These are phyloP conservation scores for Coemansia sp. DNA, from an alignment of 192 early-diverging fungal genomes.

Conservation along the genomic window DNA sequence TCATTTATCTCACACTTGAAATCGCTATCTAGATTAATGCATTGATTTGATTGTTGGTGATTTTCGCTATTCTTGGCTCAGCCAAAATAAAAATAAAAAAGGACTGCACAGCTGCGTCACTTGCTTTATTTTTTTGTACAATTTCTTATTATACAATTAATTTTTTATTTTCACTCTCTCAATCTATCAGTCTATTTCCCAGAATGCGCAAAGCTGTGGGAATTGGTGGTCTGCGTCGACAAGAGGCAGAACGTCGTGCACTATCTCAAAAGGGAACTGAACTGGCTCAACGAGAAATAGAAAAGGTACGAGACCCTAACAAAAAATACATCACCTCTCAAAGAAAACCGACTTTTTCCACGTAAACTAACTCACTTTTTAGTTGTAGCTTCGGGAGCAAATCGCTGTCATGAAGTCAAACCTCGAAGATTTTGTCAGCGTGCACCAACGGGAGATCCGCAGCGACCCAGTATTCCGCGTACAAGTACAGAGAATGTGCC, in stretches of 20 bases:
- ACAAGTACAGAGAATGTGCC: constrained; percentile 94
- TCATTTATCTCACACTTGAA: background rate
- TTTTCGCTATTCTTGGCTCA: background rate
- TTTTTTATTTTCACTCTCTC: background rate
- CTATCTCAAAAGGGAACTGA: constrained; percentile 50
- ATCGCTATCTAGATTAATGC: background rate
- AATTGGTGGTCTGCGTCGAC: constrained; percentile 60
- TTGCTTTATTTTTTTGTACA: background rate
- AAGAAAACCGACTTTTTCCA: background rate
- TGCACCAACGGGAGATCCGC: constrained; percentile 87
- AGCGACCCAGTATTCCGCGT: constrained; percentile 83
- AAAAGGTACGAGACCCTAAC: constrained; percentile 43
- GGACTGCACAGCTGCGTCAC: background rate
- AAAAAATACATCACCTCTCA: background rate
- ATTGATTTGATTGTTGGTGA: constrained; percentile 1
- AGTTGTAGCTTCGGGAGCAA: constrained; percentile 65
- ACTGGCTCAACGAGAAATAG: constrained; percentile 55
- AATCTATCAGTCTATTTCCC: background rate
- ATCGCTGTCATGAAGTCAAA: constrained; percentile 77
- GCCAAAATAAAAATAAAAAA: too few relatives aligned
- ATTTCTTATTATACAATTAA: too few relatives aligned
- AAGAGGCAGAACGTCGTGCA: constrained; percentile 54
- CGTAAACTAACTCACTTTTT: too few relatives aligned
- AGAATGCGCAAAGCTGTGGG: constrained; percentile 56
- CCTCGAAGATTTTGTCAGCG: constrained; percentile 84